Base-by-base conservation (phyloP, 2,329 filamentous ascomycete species). In the Tolypocladium album region DNA sequence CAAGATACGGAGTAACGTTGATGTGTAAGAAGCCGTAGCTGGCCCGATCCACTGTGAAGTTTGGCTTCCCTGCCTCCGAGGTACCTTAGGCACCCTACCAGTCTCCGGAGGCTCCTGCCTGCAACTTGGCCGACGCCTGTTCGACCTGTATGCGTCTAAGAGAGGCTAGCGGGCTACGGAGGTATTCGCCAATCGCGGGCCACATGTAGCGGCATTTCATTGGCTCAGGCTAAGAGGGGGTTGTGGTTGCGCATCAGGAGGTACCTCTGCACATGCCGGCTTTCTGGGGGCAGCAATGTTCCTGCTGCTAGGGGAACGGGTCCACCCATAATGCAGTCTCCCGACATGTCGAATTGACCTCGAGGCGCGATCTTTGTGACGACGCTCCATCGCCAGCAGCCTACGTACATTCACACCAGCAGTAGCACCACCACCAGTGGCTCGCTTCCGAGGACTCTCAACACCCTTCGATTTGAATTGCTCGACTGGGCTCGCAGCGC, bases 171-270 rank as follows among this genome's bases (percentile, higher is more conserved):
- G 39, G 17, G 5, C 56, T 55, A 38, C 59, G 38, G 50, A 55
- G 56, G 3, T 34, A 62, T 55, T 59, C 55, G 61, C 60, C 57
- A 61, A 59, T 55, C 59, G 61, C 42, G 61, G 57, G 52, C 38
- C 55, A 20, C 50, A 45, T 45, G 15, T n/a, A 9, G 45, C 45
- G n/a, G 50, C 50, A 5, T 55, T 34, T 22, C 9, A 31, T 17
- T 42, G 39, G 39, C 47, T 22, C 36, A 24, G 34, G 8, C 9
- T n/a, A n/a, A 5, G 7, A 0, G n/a, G 9, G 20, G 43, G 7
- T 15, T 9, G 43, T 47, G 24, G 15, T 43, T 45, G 22, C 27
- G 27, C 47, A 52, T 67, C 70, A 70, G 31, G 31, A 53, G 50
- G 50, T 53, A 53, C 50, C 50, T 53, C 31, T 2, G 8, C 4